Evolutionary conservation across 768 basidiomycete genomes (phyloP).

Genomic region (Hysterangium stoloniferum): DNA sequence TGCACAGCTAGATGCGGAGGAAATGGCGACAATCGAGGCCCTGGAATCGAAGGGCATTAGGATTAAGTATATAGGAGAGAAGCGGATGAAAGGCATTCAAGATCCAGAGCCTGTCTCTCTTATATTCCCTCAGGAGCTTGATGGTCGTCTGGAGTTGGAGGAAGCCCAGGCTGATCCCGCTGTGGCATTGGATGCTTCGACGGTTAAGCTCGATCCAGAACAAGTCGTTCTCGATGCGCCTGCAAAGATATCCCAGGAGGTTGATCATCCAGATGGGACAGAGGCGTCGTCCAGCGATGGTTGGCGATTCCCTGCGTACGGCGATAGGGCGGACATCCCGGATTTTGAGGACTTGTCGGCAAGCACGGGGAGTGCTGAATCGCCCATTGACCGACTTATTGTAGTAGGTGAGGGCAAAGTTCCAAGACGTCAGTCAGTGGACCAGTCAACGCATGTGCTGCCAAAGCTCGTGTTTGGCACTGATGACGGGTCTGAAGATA

Average conservation of each 20-base stretch:
- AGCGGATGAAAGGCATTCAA: constrained; percentile 92
- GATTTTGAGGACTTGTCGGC: not conserved
- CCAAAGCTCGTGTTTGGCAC: constrained; percentile 15
- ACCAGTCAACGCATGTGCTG: not conserved
- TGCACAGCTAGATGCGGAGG: constrained; percentile 34
- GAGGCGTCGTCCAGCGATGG: not conserved
- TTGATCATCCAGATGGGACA: not conserved
- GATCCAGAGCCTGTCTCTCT: constrained; percentile 81
- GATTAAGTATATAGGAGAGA: constrained; percentile 75
- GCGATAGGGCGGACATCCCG: not conserved
- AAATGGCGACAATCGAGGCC: constrained; percentile 65
- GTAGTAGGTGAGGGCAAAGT: no score
- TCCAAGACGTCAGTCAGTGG: no score
- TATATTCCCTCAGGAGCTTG: constrained; percentile 70
- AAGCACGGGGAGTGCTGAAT: not conserved
- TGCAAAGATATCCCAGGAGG: not conserved
- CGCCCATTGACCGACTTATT: not conserved
- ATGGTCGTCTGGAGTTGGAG: constrained; percentile 59
- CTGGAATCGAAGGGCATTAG: constrained; percentile 64
- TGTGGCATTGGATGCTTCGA: constrained; percentile 9
- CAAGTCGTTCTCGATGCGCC: not conserved
- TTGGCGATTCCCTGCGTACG: not conserved
- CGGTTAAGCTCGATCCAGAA: constrained; percentile 1
- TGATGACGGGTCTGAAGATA: constrained; percentile 28
- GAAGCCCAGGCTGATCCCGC: constrained; percentile 21